Evolutionary conservation across 306 rosid genomes (phyloP), one percentile per base, ranked within the genome.

Genomic region (Biancaea sappan): DNA sequence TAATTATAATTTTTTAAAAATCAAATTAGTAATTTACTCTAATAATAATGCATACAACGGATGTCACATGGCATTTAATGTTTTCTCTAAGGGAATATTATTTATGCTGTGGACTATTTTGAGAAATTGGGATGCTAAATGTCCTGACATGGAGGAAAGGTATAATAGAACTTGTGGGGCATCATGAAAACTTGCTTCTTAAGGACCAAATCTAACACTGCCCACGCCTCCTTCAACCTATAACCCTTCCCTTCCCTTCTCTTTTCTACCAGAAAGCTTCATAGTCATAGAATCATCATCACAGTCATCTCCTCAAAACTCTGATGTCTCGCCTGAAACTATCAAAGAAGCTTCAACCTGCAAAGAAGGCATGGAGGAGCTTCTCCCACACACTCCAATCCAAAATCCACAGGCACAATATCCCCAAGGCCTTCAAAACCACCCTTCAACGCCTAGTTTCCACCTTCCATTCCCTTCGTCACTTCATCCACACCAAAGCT

Each of bases 301-400:
- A 2, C 18, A n/a, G n/a, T n/a, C n/a, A n/a, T n/a, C 38, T 2
- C 4, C 2, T 13, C 14, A 25, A 24, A 35, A 64, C 29, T 28
- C 61, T 52, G 5, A 83, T 91, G 89, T 78, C 96, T 25, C 77
- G 82, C 26, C 18, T 52, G 66, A 66, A 18, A 75, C 68, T 83
- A 59, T 66, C 70, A 65, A 89, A 82, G 82, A 91, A 87, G 87
- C 86, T 85, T 53, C 80, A 76, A 48, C 88, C 81, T 6, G 88
- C 86, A 25, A 91, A 72, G 80, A 89, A 67, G 70, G 86, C 86
- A 4, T 89, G 89, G 92, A 90, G 73, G 84, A 84, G 63, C 83
- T 79, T 90, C 68, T 73, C 80, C 57, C 57, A 44, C 53, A 60
- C 65, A 54, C 2, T 85, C 41, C 80, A 77, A 81, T 77, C 87